These are phyloP conservation scores for Claviceps citrina DNA, from an alignment of 2,329 filamentous ascomycete species.

Conservation along the genomic window DNA sequence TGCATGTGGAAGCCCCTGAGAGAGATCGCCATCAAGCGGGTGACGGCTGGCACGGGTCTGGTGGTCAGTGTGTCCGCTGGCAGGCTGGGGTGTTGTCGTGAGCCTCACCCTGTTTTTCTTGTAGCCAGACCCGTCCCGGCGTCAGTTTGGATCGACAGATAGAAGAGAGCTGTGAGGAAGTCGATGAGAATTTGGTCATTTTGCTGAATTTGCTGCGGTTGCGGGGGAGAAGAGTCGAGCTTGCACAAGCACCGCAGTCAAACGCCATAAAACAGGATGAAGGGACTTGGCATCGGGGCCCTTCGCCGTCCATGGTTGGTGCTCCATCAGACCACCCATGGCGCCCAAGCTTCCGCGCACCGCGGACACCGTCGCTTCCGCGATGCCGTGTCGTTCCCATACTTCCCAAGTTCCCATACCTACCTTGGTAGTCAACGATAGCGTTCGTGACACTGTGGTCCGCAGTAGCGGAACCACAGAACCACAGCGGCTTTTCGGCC, in stretches of 20 bases:
- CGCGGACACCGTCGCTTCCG: not conserved
- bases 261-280: not conserved
- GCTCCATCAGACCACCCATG: not conserved
- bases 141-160: not conserved
- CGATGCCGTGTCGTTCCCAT: not conserved
- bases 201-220: not conserved
- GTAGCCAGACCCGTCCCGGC: not conserved
- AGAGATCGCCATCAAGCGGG: not conserved
- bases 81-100: not conserved
- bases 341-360: not conserved
- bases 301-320: not conserved
- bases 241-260: not conserved
- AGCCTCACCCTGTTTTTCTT: not conserved
- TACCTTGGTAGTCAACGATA: too few relatives aligned
- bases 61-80: not conserved
- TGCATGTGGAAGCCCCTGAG: not conserved
- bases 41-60: not conserved
- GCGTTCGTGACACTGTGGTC: not conserved
- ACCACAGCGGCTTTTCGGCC: not conserved
- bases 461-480: not conserved
- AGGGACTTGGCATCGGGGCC: not conserved
- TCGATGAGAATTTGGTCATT: not conserved
- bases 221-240: not conserved
- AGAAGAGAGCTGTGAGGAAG: not conserved
- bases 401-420: too few relatives aligned